A percentile compares a stretch with the other conserved stretches of the same genome.
Conservation (phyloP, 495 filamentous ascomycete genomes). For the Lasiosphaeris hirsuta region DNA sequence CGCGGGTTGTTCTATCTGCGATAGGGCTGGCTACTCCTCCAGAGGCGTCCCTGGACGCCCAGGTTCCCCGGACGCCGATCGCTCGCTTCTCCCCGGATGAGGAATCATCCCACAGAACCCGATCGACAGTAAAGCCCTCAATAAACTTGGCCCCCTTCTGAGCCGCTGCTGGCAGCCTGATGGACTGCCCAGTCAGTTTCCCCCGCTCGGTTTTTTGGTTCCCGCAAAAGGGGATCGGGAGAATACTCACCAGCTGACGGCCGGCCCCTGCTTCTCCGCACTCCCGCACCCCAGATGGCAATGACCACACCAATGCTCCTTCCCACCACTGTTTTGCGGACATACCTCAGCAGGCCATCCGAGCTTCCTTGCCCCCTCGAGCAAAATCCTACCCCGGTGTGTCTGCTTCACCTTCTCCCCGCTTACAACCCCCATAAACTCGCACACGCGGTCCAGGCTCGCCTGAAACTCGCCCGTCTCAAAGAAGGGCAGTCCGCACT, state of each 20-base stretch:
- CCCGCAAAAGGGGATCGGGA: too few species aligned
- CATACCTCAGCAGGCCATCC: slow-evolving; percentile 68
- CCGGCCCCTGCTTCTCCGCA: slow-evolving; percentile 73
- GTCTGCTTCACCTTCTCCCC: slow-evolving; percentile 65
- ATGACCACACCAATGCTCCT: slow-evolving; percentile 72
- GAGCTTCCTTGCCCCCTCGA: slow-evolving; percentile 72
- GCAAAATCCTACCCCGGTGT: slow-evolving; percentile 59
- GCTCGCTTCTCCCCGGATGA: slow-evolving; percentile 52
- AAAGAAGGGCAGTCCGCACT: slow-evolving; percentile 70
- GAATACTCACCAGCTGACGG: slow-evolving; percentile 53
- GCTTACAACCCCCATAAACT: slow-evolving; percentile 63
- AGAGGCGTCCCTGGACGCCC: slow-evolving; percentile 66
- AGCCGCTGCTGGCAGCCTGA: slow-evolving; percentile 64
- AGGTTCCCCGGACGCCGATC: slow-evolving; percentile 64
- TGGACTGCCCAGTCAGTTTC: too few species aligned
- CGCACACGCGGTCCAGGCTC: slow-evolving; percentile 63
- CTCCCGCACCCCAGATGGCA: slow-evolving; percentile 74
- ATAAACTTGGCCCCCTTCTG: slow-evolving; percentile 71
- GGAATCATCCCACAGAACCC: slow-evolving; percentile 60
- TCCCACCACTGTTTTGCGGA: slow-evolving; percentile 74
- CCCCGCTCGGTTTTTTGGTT: too few species aligned
- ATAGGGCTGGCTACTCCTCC: slow-evolving; percentile 51
- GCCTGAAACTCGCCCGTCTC: slow-evolving; percentile 70
- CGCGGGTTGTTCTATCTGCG: slow-evolving; percentile 44
- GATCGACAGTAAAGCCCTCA: slow-evolving; percentile 69